phyloP scores from a whole-genome alignment of 2,329 filamentous ascomycete species.

The Penicillium oxalicum region DNA sequence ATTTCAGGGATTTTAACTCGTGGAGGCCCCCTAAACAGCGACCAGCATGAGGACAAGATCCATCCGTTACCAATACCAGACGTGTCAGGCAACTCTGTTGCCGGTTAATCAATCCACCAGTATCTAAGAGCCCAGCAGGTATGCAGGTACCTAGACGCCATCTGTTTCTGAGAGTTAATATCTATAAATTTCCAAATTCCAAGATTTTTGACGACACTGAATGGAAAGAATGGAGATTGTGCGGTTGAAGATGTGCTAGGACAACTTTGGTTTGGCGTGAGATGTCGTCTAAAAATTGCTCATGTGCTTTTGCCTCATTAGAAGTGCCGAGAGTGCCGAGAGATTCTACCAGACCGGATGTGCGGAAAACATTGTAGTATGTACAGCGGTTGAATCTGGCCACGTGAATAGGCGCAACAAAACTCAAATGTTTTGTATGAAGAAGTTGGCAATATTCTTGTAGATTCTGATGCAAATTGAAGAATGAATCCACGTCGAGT shows the following conservation, averaged over 20 bases:
- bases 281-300: slow-evolving; percentile 9
- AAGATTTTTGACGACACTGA: background rate
- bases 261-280: slow-evolving; percentile 3
- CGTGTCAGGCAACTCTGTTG: slow-evolving; percentile 1
- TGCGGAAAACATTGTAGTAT: slow-evolving; percentile 5
- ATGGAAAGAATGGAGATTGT: slow-evolving; percentile 3
- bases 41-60: slow-evolving; percentile 6
- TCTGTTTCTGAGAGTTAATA: slow-evolving; percentile 1
- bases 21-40: background rate
- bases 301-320: slow-evolving; percentile 11
- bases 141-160: slow-evolving; percentile 10
- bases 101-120: slow-evolving; percentile 1
- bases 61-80: slow-evolving; percentile 8
- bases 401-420: slow-evolving; percentile 6
- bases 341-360: background rate
- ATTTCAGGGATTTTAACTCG: slow-evolving; percentile 1
- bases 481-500: slow-evolving; percentile 9
- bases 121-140: slow-evolving; percentile 5
- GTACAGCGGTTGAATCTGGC: slow-evolving; percentile 8
- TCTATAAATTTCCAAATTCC: background rate
- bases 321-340: slow-evolving; percentile 5
- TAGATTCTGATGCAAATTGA: background rate
- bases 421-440: slow-evolving; percentile 1
- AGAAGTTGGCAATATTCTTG: slow-evolving; percentile 1
- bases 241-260: background rate